Conservation (phyloP, 805 yeast genomes). For the Tetrapisispora iriomotensis region DNA sequence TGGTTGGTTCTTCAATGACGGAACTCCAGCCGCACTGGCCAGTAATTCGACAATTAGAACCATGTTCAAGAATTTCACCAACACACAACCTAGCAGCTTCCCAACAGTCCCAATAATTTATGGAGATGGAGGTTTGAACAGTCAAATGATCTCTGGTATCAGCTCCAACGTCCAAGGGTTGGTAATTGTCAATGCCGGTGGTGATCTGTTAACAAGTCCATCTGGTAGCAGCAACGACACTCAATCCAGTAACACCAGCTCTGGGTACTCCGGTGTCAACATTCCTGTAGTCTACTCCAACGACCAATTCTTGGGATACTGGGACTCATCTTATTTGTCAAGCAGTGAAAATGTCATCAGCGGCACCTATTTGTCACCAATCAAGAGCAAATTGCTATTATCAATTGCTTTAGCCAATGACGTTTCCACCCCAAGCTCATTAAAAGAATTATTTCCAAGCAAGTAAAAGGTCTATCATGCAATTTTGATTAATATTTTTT, state of each 20-base stretch:
- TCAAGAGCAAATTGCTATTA: slow-evolving; percentile 25
- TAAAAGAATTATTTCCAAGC: slow-evolving; percentile 11
- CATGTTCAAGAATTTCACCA: slow-evolving; percentile 17
- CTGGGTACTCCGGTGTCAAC: neutral
- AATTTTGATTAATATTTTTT: too few species aligned
- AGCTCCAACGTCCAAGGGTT: slow-evolving; percentile 14
- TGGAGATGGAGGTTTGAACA: slow-evolving; percentile 15
- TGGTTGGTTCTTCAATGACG: slow-evolving; percentile 19
- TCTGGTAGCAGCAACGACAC: slow-evolving; percentile 9
- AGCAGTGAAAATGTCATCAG: slow-evolving; percentile 14
- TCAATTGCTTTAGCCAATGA: slow-evolving; percentile 23
- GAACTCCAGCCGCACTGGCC: slow-evolving; percentile 13
- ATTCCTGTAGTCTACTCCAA: slow-evolving; percentile 21
- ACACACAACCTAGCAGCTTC: neutral
- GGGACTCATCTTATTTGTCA: slow-evolving; percentile 9
- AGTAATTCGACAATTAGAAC: slow-evolving; percentile 16
- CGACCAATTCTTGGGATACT: slow-evolving; percentile 1
- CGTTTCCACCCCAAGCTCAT: slow-evolving; percentile 9
- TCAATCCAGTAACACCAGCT: slow-evolving; percentile 6
- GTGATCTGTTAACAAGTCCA: slow-evolving; percentile 20
- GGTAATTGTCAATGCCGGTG: slow-evolving; percentile 14
- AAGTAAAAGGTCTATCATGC: too few species aligned
- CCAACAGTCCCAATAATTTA: slow-evolving; percentile 22
- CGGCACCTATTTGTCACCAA: slow-evolving; percentile 22
- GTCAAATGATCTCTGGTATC: neutral